Percentiles rank a stretch among this genome's conserved stretches.
Evolutionary conservation across 345 rosid species (phyloP).

Genomic region (Brassica juncea): DNA sequence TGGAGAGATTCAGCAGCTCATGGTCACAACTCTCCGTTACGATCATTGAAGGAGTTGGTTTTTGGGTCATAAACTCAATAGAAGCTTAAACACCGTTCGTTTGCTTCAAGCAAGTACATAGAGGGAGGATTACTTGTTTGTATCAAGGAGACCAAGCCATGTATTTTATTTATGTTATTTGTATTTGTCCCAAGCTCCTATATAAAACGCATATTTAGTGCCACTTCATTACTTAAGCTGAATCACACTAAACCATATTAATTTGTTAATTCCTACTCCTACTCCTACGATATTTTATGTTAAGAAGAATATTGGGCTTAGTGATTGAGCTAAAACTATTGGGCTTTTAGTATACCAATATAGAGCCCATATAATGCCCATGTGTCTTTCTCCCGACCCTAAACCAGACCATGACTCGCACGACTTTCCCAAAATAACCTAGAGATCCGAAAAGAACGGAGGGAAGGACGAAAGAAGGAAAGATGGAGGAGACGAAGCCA

Average conservation of each 20-base stretch:
- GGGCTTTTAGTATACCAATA: background rate
- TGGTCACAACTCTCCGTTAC: conserved; percentile 65
- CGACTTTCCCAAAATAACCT: conserved; percentile 15
- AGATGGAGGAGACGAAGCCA: conserved; percentile 38
- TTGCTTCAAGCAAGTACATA: conserved; percentile 16
- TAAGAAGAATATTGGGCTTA: background rate
- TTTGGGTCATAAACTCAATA: conserved; percentile 49
- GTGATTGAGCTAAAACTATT: background rate
- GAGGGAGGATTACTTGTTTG: background rate
- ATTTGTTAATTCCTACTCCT: background rate
- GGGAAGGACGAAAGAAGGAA: background rate
- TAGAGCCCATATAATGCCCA: background rate
- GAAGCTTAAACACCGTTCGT: background rate
- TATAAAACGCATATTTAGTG: background rate
- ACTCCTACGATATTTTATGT: background rate
- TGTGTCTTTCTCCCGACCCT: background rate
- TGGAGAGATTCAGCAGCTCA: conserved; percentile 74
- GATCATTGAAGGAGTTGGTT: conserved; percentile 65
- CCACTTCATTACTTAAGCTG: background rate
- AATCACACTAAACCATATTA: background rate
- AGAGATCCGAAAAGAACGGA: conserved; percentile 15
- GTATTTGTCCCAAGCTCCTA: background rate
- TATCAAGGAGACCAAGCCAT: conserved; percentile 15
- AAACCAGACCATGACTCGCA: conserved; percentile 8
- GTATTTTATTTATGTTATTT: conserved; percentile 3